Conservation (phyloP, 257 asterid genomes). For the Jaltomata sinuosa region DNA sequence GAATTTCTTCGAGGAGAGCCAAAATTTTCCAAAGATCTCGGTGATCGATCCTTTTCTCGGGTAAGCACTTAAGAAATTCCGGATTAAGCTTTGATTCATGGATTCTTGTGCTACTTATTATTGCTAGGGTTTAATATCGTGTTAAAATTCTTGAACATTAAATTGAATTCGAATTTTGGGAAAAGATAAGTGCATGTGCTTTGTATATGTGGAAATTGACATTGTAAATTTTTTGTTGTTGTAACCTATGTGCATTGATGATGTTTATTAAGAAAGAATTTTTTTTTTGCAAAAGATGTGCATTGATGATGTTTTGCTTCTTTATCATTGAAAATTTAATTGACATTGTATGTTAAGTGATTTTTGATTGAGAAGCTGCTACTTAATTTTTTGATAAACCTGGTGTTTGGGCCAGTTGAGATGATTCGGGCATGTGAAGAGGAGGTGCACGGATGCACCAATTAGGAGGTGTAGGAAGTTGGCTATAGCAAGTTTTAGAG, state of each 20-base stretch:
- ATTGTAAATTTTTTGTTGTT: too few species aligned
- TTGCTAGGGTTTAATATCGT: neutral
- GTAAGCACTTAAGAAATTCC: neutral
- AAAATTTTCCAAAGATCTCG: neutral
- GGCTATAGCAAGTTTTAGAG: neutral
- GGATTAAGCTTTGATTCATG: neutral
- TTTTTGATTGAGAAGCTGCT: too few species aligned
- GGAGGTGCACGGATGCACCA: neutral
- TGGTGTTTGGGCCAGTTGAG: neutral
- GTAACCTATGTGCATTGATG: too few species aligned
- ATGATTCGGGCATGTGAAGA: neutral
- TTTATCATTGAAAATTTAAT: too few species aligned
- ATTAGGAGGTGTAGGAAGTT: neutral
- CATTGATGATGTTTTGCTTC: too few species aligned
- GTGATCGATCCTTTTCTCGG: neutral
- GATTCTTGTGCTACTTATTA: neutral
- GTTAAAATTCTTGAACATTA: neutral
- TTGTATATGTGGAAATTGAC: neutral
- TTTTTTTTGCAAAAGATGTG: too few species aligned
- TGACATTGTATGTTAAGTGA: too few species aligned
- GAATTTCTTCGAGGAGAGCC: neutral
- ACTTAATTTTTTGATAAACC: neutral
- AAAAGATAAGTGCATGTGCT: neutral
- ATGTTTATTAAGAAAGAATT: too few species aligned
- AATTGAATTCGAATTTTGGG: neutral